Evolutionary conservation across 768 basidiomycete genomes (phyloP).

Genomic region (Gelatoporia subvermispora): DNA sequence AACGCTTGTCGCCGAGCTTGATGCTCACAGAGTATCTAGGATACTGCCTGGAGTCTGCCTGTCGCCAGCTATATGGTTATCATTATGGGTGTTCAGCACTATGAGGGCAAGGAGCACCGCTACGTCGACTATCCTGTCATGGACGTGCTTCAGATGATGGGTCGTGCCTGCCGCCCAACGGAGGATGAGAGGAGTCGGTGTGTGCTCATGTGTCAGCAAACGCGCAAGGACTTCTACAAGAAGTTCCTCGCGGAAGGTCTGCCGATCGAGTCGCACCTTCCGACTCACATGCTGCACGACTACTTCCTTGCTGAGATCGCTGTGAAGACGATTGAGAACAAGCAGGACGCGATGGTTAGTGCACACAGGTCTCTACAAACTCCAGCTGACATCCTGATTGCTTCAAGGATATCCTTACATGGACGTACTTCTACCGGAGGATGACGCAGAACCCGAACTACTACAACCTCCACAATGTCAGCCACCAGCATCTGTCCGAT

Average conservation of each 20-base stretch:
- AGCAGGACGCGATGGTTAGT: constrained; percentile 90
- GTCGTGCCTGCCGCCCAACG: constrained; percentile 87
- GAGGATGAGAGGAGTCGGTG: constrained; percentile 90
- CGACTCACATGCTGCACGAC: constrained; percentile 87
- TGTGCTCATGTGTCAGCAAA: constrained; percentile 96
- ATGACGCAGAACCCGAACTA: constrained; percentile 98
- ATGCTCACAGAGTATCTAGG: constrained; percentile 41
- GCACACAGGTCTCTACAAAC: background rate
- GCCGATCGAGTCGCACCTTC: constrained; percentile 92
- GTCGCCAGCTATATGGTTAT: constrained; percentile 96
- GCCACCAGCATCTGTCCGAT: constrained; percentile 91
- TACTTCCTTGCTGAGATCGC: constrained; percentile 98
- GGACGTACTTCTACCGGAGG: constrained; percentile 97
- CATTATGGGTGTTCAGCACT: constrained; percentile 98
- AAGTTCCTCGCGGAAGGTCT: constrained; percentile 97
- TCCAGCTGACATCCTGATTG: background rate
- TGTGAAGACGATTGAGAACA: constrained; percentile 98
- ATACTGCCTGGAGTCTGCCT: constrained; percentile 94
- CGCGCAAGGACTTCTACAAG: constrained; percentile 97
- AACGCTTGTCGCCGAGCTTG: background rate
- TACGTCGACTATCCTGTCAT: constrained; percentile 98
- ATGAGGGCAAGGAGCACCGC: constrained; percentile 96
- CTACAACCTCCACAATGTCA: constrained; percentile 92
- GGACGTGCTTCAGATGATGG: constrained; percentile 99
- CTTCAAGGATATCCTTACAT: constrained; percentile 86